These are phyloP conservation scores for Monosporozyma yasuniensis DNA, from an alignment of 805 yeast genomes.

Conservation along the genomic window DNA sequence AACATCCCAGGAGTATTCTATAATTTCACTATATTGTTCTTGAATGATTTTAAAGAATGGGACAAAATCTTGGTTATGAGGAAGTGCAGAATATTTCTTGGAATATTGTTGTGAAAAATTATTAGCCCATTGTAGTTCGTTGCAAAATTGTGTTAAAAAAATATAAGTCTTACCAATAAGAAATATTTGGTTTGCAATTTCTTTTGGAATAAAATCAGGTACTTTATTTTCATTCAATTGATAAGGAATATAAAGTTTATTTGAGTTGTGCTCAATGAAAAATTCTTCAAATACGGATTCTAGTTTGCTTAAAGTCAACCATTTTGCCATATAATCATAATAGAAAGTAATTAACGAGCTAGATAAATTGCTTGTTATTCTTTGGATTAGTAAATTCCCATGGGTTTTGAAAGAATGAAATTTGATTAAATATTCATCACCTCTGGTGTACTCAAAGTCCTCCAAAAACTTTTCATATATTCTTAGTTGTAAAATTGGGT, in stretches of 20 bases:
- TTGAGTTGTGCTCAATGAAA: conserved; percentile 34
- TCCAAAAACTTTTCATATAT: conserved; percentile 40
- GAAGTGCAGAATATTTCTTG: conserved; percentile 7
- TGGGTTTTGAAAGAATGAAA: conserved; percentile 43
- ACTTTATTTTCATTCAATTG: conserved; percentile 20
- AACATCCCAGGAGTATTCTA: conserved; percentile 41
- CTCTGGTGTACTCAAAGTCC: conserved; percentile 29
- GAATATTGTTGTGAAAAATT: conserved; percentile 31
- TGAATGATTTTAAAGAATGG: conserved; percentile 31
- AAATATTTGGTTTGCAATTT: conserved; percentile 38
- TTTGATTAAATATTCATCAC: conserved; percentile 46
- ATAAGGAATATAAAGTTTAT: conserved; percentile 9
- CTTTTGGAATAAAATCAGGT: conserved; percentile 33
- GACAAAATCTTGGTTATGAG: conserved; percentile 2
- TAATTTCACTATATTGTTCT: conserved; percentile 43
- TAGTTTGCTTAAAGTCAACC: conserved; percentile 65
- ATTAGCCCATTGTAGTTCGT: conserved; percentile 58
- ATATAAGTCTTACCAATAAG: conserved; percentile 66
- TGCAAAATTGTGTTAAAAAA: conserved; percentile 56
- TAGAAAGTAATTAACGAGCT: conserved; percentile 48
- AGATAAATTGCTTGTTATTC: conserved; percentile 38
- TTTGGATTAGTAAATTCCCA: conserved; percentile 52
- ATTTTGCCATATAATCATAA: conserved; percentile 45
- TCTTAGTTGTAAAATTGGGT: conserved; percentile 49
- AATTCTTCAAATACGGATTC: conserved; percentile 50